Conservation (phyloP, 257 asterid species). For the Prunella vulgaris region DNA sequence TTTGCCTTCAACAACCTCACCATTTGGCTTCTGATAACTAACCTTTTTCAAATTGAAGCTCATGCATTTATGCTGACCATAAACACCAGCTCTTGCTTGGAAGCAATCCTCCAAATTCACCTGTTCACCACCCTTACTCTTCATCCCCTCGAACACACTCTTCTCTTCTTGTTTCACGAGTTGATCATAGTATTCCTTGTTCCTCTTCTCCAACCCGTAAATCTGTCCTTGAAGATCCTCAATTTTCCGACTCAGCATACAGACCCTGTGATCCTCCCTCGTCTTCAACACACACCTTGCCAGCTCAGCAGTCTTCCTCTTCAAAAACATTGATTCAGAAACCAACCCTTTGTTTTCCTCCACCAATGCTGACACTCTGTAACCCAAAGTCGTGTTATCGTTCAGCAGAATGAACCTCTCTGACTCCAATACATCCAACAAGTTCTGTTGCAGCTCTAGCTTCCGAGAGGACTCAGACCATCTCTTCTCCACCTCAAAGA, state of each 20-base stretch:
- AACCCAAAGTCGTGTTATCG: conserved; percentile 70
- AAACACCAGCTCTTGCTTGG: conserved; percentile 30
- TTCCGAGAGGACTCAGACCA: conserved; percentile 60
- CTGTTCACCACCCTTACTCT: conserved; percentile 26
- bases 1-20: conserved; percentile 26
- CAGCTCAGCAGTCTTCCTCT: conserved; percentile 85
- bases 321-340: conserved; percentile 67
- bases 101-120: conserved; percentile 54
- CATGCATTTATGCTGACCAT: conserved; percentile 24
- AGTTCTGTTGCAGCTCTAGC: conserved; percentile 76
- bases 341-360: conserved; percentile 84
- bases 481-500: conserved; percentile 42
- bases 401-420: conserved; percentile 81
- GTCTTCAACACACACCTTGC: conserved; percentile 77
- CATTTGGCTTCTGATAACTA: conserved; percentile 22
- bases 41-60: conserved; percentile 34
- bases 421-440: conserved; percentile 83
- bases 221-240: conserved; percentile 96
- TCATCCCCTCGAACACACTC: conserved; percentile 17
- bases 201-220: conserved; percentile 76
- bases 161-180: conserved; percentile 52
- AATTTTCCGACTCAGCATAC: conserved; percentile 74
- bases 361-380: conserved; percentile 53
- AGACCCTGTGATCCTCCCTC: conserved; percentile 86
- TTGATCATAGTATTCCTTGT: conserved; percentile 71